Conservation (phyloP, 1,284 basidiomycete species). For the Naganishia cerealis region DNA sequence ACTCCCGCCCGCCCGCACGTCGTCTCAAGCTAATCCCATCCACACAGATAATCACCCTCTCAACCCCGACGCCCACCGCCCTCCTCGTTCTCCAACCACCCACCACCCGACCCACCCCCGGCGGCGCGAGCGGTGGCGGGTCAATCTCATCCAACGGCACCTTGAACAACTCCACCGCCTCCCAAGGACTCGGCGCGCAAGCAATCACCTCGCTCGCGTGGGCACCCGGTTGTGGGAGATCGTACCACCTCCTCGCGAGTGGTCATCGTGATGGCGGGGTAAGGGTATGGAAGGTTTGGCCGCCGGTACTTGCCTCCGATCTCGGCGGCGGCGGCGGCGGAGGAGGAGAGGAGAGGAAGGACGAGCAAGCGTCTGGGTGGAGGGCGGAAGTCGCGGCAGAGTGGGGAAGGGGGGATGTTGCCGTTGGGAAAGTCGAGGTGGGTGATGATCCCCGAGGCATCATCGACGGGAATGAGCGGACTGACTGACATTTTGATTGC, state of each 20-base stretch:
- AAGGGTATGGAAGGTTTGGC: conserved; percentile 74
- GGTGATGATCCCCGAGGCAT: conserved; percentile 38
- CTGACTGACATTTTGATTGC: neutral
- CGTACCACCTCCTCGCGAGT: conserved; percentile 86
- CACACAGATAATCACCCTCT: conserved; percentile 56
- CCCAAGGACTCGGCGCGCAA: conserved; percentile 49
- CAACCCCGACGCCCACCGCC: conserved; percentile 49
- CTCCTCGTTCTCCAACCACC: conserved; percentile 48
- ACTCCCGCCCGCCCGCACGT: neutral
- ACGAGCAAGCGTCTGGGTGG: conserved; percentile 59
- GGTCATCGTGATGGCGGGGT: conserved; percentile 81
- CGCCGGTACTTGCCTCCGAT: conserved; percentile 56
- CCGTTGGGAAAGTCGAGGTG: conserved; percentile 88
- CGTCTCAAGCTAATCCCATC: neutral
- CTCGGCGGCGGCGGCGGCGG: conserved; percentile 54
- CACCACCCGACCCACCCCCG: conserved; percentile 4
- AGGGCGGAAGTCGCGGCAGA: conserved; percentile 72
- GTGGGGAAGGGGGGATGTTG: conserved; percentile 72
- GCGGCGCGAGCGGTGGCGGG: too few relatives aligned
- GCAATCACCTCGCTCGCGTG: conserved; percentile 79
- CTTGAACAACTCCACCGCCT: conserved; percentile 33
- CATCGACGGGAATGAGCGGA: neutral
- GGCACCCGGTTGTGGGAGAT: conserved; percentile 86
- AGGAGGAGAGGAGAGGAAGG: conserved; percentile 35
- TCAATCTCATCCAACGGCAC: conserved; percentile 33